Conservation (phyloP, 179 eudicot species). For the Corrigiola litoralis region DNA sequence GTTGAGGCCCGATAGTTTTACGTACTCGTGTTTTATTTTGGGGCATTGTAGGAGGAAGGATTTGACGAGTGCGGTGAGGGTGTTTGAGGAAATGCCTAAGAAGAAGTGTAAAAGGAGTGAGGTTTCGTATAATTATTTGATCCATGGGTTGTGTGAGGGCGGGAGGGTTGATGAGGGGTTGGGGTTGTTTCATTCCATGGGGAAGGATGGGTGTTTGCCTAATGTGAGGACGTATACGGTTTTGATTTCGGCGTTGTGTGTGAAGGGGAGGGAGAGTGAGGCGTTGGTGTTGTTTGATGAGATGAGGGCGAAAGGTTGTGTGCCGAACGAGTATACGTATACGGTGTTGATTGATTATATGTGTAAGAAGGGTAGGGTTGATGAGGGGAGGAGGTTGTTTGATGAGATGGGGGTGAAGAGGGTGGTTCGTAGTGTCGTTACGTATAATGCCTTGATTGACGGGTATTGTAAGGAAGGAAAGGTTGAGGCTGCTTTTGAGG, state of each 20-base stretch:
- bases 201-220: slow-evolving; percentile 45
- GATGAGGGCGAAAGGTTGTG: slow-evolving; percentile 58
- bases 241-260: slow-evolving; percentile 57
- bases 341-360: slow-evolving; percentile 56
- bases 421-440: slow-evolving; percentile 47
- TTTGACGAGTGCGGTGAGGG: slow-evolving; percentile 47
- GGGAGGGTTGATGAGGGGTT: slow-evolving; percentile 59
- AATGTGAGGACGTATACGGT: slow-evolving; percentile 66
- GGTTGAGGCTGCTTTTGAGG: slow-evolving; percentile 47
- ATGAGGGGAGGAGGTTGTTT: slow-evolving; percentile 46
- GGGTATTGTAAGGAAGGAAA: slow-evolving; percentile 61
- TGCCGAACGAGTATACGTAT: slow-evolving; percentile 69
- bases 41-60: slow-evolving; percentile 69
- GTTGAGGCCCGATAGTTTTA: slow-evolving; percentile 61
- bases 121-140: slow-evolving; percentile 66
- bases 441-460: slow-evolving; percentile 67
- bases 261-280: slow-evolving; percentile 37
- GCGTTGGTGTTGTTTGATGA: slow-evolving; percentile 48
- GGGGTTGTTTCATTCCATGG: slow-evolving; percentile 44
- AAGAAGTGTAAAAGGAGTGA: slow-evolving; percentile 61
- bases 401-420: slow-evolving; percentile 39
- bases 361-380: slow-evolving; percentile 52
- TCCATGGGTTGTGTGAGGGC: slow-evolving; percentile 66
- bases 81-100: slow-evolving; percentile 48
- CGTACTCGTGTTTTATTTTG: slow-evolving; percentile 58